These are phyloP conservation scores for Plasmodium malariae DNA, from an alignment of 169 alveolate species.

Conservation along the genomic window DNA sequence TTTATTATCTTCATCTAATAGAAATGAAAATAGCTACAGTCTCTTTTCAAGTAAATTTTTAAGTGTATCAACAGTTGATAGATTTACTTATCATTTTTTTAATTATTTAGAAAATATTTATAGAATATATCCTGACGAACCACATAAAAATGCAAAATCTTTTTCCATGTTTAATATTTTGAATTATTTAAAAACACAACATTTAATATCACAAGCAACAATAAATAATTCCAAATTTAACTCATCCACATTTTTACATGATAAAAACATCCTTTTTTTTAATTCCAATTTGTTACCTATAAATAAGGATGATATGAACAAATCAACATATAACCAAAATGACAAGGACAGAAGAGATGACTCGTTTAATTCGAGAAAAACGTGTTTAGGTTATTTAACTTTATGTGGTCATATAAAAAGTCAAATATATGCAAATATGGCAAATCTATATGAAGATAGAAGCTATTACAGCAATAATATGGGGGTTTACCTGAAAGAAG, in stretches of 20 bases:
- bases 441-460: slow-evolving; percentile 12
- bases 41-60: slow-evolving; percentile 81
- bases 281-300: slow-evolving; percentile 26
- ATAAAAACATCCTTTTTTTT: slow-evolving; percentile 49
- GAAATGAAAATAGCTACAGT: slow-evolving; percentile 82
- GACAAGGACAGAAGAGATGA: not conserved
- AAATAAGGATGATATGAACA: slow-evolving; percentile 12
- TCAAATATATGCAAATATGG: slow-evolving; percentile 31
- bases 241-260: slow-evolving; percentile 51
- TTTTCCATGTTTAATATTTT: slow-evolving; percentile 43
- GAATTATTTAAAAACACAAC: slow-evolving; percentile 66
- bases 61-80: slow-evolving; percentile 84
- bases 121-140: slow-evolving; percentile 60
- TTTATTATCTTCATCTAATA: slow-evolving; percentile 80
- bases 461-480: slow-evolving; percentile 16
- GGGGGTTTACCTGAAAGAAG: not conserved
- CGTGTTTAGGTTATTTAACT: slow-evolving; percentile 36
- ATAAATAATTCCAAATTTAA: slow-evolving; percentile 53
- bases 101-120: slow-evolving; percentile 76
- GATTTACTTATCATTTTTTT: slow-evolving; percentile 81
- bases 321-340: not conserved
- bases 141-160: slow-evolving; percentile 39
- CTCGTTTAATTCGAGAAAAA: not conserved
- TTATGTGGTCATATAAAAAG: slow-evolving; percentile 66
- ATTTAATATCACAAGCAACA: slow-evolving; percentile 49